These are phyloP conservation scores for Neurospora sp. DNA, from an alignment of 495 filamentous ascomycete species.

Conservation along the genomic window DNA sequence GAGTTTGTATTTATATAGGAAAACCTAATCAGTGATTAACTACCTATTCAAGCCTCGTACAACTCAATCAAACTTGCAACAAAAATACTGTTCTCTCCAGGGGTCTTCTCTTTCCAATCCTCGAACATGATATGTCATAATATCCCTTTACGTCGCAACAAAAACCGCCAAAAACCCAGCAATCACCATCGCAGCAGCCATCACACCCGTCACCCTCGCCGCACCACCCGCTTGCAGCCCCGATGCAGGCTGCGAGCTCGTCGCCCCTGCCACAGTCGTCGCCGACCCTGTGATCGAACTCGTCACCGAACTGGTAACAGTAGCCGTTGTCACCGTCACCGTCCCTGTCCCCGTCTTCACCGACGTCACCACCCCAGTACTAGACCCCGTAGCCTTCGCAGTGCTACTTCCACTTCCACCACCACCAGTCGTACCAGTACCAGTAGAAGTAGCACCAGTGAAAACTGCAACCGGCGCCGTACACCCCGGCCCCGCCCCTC, in stretches of 20 bases:
- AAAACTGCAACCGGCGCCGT: background rate
- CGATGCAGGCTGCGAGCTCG: background rate
- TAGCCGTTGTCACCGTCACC: background rate
- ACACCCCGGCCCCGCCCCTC: background rate
- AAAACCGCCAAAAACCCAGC: conserved; percentile 19
- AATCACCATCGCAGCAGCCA: conserved; percentile 8
- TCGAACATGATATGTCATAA: background rate
- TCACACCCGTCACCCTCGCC: conserved; percentile 2
- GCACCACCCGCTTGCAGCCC: background rate
- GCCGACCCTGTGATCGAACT: background rate
- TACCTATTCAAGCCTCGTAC: background rate
- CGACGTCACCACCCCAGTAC: background rate
- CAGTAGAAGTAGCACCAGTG: background rate
- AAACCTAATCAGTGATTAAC: background rate
- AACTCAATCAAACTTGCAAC: background rate
- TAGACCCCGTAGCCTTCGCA: background rate
- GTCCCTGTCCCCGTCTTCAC: background rate
- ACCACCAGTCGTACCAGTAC: background rate
- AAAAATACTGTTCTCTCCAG: background rate
- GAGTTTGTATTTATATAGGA: background rate
- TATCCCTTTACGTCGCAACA: conserved; percentile 12
- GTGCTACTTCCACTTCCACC: background rate
- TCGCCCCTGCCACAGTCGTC: background rate
- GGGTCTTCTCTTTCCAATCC: background rate
- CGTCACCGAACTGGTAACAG: background rate